Percentiles rank a stretch among this genome's conserved stretches.
These are phyloP conservation scores for Beta macrorhiza DNA, from an alignment of 179 eudicot genomes.

Conservation along the genomic window DNA sequence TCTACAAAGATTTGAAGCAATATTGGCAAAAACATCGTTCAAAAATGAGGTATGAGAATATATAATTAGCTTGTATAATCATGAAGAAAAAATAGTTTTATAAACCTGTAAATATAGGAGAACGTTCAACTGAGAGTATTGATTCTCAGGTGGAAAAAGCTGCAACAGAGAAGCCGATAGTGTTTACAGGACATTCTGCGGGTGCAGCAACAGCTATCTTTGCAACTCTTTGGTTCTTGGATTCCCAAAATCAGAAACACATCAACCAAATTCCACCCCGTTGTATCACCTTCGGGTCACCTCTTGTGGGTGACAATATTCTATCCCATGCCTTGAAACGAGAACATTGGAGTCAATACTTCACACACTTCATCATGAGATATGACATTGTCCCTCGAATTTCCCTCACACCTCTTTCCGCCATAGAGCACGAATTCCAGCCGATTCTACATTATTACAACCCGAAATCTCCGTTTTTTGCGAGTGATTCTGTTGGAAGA, in stretches of 20 bases:
- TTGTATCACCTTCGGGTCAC: slow-evolving; percentile 89
- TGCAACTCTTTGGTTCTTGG: slow-evolving; percentile 79
- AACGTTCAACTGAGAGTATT: not conserved
- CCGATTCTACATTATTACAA: slow-evolving; percentile 47
- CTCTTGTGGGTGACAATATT: slow-evolving; percentile 61
- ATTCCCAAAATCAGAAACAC: slow-evolving; percentile 35
- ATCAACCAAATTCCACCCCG: slow-evolving; percentile 32
- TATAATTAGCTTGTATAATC: not conserved
- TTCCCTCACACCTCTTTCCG: slow-evolving; percentile 57
- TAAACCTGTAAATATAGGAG: not conserved
- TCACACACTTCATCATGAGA: slow-evolving; percentile 61
- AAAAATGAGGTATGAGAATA: slow-evolving; percentile 49
- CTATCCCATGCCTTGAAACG: slow-evolving; percentile 59
- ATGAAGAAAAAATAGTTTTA: not conserved
- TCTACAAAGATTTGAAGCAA: slow-evolving; percentile 43
- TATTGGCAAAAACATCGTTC: slow-evolving; percentile 41
- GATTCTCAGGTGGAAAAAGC: slow-evolving; percentile 66
- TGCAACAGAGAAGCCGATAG: slow-evolving; percentile 45
- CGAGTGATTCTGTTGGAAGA: slow-evolving; percentile 25
- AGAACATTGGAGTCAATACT: slow-evolving; percentile 61
- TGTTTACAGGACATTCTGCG: slow-evolving; percentile 81
- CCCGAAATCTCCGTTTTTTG: slow-evolving; percentile 39
- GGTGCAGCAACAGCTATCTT: slow-evolving; percentile 74
- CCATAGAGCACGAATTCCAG: slow-evolving; percentile 41
- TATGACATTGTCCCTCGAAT: slow-evolving; percentile 75